Conservation (phyloP, 2,329 filamentous ascomycete species). For the Rugonectria rugulosa region DNA sequence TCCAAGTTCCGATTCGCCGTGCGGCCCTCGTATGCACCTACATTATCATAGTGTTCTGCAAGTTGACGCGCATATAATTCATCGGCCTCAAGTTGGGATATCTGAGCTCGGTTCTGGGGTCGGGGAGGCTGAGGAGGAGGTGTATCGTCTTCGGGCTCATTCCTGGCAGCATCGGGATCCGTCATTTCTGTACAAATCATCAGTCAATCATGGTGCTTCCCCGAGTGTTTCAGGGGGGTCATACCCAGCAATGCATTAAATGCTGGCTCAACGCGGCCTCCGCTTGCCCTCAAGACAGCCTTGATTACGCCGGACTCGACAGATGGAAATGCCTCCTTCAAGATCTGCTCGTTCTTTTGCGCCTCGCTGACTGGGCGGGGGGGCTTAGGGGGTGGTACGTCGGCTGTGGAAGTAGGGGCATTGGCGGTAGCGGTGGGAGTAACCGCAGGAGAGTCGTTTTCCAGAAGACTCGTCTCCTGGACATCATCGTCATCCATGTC, state of each 20-base stretch:
- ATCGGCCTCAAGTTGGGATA: slow-evolving; percentile 87
- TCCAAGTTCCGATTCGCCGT: slow-evolving; percentile 54
- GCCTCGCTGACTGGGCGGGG: slow-evolving; percentile 82
- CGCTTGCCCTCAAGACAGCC: slow-evolving; percentile 86
- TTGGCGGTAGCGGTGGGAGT: slow-evolving; percentile 37
- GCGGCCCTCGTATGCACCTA: slow-evolving; percentile 64
- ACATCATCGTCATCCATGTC: slow-evolving; percentile 76
- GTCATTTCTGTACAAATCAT: slow-evolving; percentile 69
- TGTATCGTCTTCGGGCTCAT: slow-evolving; percentile 59
- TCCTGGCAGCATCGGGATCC: slow-evolving; percentile 72
- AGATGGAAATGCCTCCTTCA: slow-evolving; percentile 91
- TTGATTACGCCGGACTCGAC: slow-evolving; percentile 84
- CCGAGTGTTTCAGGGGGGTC: neutral
- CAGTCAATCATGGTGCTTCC: slow-evolving; percentile 10
- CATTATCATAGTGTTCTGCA: slow-evolving; percentile 84
- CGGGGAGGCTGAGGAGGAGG: slow-evolving; percentile 82
- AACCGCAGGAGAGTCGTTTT: slow-evolving; percentile 48
- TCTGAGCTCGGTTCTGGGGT: slow-evolving; percentile 67
- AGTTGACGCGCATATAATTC: slow-evolving; percentile 92
- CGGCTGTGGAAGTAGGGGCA: slow-evolving; percentile 44
- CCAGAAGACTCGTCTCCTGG: slow-evolving; percentile 64
- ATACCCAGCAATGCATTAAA: slow-evolving; percentile 92
- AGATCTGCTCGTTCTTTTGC: slow-evolving; percentile 84
- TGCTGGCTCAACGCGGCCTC: slow-evolving; percentile 87
- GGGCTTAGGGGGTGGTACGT: slow-evolving; percentile 76